phyloP scores from a whole-genome alignment of 2,329 filamentous ascomycete species.

The Coleophoma crateriformis region DNA sequence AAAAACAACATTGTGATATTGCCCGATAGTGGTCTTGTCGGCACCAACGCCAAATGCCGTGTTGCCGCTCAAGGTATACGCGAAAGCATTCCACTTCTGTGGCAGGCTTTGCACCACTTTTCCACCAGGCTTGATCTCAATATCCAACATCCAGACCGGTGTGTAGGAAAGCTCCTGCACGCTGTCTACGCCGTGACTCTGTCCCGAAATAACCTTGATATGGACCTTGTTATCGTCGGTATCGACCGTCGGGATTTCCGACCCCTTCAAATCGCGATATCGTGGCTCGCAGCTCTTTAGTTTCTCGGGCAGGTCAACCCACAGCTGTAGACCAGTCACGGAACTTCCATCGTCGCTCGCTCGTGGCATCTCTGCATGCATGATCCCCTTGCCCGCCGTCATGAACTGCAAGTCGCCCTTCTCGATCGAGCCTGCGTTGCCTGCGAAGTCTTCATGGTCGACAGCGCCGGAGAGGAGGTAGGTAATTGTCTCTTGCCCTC shows the following conservation, averaged over 20 bases:
- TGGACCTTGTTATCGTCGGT: conserved; percentile 67
- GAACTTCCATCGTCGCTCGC: conserved; percentile 69
- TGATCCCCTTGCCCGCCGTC: conserved; percentile 87
- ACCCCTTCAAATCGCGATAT: conserved; percentile 77
- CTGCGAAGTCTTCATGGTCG: conserved; percentile 90
- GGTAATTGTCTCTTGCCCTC: conserved; percentile 56
- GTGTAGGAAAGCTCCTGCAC: conserved; percentile 91
- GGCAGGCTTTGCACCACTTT: conserved; percentile 71
- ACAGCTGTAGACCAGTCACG: conserved; percentile 87
- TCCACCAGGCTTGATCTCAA: conserved; percentile 75
- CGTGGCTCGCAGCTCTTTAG: conserved; percentile 87
- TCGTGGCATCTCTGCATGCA: conserved; percentile 92
- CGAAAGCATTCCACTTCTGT: conserved; percentile 81
- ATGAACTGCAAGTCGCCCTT: conserved; percentile 95
- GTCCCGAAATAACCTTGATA: conserved; percentile 87
- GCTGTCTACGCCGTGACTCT: conserved; percentile 77
- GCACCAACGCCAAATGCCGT: conserved; percentile 54
- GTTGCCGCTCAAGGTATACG: conserved; percentile 75
- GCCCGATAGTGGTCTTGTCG: conserved; percentile 47
- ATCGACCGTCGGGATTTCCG: conserved; percentile 72
- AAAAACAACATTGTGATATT: conserved; percentile 89
- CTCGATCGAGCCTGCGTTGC: conserved; percentile 76
- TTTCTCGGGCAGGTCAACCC: conserved; percentile 82
- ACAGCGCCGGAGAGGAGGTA: conserved; percentile 82
- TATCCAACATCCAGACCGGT: conserved; percentile 91